Evolutionary conservation across 805 yeast species (phyloP).

Genomic region (Yarrowia phangngaensis): DNA sequence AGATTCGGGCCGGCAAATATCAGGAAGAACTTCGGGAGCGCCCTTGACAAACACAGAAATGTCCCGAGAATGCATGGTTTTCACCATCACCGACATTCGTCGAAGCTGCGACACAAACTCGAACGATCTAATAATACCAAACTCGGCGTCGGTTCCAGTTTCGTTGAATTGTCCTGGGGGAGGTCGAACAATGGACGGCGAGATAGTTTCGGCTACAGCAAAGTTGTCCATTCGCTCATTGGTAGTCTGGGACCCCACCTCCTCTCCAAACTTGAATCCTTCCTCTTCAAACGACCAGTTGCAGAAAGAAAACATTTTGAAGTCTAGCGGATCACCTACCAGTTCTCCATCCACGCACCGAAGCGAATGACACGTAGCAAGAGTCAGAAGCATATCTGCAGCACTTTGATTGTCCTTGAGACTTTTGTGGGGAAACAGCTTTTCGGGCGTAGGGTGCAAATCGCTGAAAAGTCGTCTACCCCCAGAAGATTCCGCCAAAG

Average conservation of each 20-base stretch:
- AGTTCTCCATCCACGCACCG: conserved; percentile 71
- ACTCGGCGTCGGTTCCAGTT: conserved; percentile 2
- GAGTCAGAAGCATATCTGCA: conserved; percentile 44
- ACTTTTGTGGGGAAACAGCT: conserved; percentile 10
- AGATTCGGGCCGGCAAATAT: conserved; percentile 65
- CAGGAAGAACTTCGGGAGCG: conserved; percentile 90
- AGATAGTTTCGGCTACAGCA: conserved; percentile 16
- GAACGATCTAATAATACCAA: conserved; percentile 52
- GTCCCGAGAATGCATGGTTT: conserved; percentile 38
- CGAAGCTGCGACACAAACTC: conserved; percentile 84
- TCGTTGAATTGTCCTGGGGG: conserved; percentile 12
- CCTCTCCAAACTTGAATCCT: conserved; percentile 33
- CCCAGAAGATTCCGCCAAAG: conserved; percentile 35
- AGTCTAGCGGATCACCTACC: conserved; percentile 91
- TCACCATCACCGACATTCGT: conserved; percentile 81
- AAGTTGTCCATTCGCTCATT: conserved; percentile 25
- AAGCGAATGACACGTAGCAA: conserved; percentile 85
- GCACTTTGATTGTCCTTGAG: conserved; percentile 31
- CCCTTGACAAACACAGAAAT: conserved; percentile 75
- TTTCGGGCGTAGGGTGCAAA: conserved; percentile 25
- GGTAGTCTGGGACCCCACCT: conserved; percentile 9
- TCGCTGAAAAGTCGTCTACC: conserved; percentile 26
- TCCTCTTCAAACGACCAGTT: conserved; percentile 74
- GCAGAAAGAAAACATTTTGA: conserved; percentile 89
- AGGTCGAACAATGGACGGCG: conserved; percentile 22